Conservation (phyloP, 495 filamentous ascomycete species). For the Viridothelium virens region DNA sequence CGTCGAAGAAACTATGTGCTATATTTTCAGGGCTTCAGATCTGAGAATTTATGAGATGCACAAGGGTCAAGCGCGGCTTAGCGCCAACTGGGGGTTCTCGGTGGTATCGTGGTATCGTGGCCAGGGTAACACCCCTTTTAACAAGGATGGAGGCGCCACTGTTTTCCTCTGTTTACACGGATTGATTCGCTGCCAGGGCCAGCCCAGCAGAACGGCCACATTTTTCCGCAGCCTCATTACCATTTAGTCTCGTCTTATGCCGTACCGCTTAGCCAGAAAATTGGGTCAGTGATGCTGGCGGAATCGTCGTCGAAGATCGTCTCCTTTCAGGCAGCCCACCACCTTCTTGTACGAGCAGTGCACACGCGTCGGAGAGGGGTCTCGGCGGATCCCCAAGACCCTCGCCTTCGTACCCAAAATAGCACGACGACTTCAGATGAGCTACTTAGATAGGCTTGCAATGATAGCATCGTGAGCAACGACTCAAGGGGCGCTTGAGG, state of each 20-base stretch:
- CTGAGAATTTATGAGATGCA: not conserved
- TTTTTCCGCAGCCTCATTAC: not conserved
- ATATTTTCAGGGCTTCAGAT: not conserved
- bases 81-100: not conserved
- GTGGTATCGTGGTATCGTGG: not conserved
- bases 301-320: not conserved
- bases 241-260: not conserved
- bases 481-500: not conserved
- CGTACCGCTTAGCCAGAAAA: not conserved
- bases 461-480: not conserved
- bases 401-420: not conserved
- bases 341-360: not conserved
- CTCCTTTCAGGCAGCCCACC: not conserved
- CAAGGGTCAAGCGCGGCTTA: not conserved
- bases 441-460: not conserved
- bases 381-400: not conserved
- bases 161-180: not conserved
- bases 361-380: conserved; percentile 9
- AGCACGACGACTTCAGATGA: not conserved
- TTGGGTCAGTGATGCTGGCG: not conserved
- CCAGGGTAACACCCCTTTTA: not conserved
- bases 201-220: no score
- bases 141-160: not conserved
- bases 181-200: not conserved
- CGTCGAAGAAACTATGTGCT: no score